phyloP scores from a whole-genome alignment of 345 rosid species.

The Linum trigynum region DNA sequence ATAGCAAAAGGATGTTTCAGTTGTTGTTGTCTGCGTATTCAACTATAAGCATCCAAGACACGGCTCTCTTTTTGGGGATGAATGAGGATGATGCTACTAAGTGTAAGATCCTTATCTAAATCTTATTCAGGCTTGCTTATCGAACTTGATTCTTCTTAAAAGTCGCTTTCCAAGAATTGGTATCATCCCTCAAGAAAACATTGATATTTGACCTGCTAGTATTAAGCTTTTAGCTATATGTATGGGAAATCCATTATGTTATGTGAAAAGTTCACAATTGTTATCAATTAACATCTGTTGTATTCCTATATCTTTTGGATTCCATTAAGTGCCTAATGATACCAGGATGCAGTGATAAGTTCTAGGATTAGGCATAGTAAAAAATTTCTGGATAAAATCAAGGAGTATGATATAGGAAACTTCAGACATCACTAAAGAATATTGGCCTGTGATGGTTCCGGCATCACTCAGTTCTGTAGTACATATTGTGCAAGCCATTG shows the following conservation, averaged over 20 bases:
- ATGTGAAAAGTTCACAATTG: background rate
- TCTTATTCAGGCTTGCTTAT: background rate
- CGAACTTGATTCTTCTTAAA: background rate
- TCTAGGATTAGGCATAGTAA: too few relatives aligned
- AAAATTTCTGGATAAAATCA: too few relatives aligned
- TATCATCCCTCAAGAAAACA: too few relatives aligned
- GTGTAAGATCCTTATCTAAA: conserved; percentile 41
- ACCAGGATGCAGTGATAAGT: too few relatives aligned
- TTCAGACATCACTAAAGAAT: too few relatives aligned
- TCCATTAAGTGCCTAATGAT: background rate
- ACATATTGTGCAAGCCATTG: too few relatives aligned
- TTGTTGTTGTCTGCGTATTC: conserved; percentile 78
- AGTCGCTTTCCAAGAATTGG: background rate
- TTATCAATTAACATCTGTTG: too few relatives aligned
- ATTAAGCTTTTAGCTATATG: background rate
- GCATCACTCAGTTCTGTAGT: too few relatives aligned
- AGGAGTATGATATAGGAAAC: too few relatives aligned
- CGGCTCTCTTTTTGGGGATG: conserved; percentile 84
- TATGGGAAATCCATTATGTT: background rate
- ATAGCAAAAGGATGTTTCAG: conserved; percentile 71
- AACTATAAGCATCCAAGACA: conserved; percentile 56
- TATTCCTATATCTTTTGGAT: background rate
- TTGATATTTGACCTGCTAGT: background rate
- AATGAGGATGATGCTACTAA: conserved; percentile 60
- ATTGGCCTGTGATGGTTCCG: too few relatives aligned